Conservation (phyloP, 1,284 basidiomycete genomes). For the Trichosporon ovoides region DNA sequence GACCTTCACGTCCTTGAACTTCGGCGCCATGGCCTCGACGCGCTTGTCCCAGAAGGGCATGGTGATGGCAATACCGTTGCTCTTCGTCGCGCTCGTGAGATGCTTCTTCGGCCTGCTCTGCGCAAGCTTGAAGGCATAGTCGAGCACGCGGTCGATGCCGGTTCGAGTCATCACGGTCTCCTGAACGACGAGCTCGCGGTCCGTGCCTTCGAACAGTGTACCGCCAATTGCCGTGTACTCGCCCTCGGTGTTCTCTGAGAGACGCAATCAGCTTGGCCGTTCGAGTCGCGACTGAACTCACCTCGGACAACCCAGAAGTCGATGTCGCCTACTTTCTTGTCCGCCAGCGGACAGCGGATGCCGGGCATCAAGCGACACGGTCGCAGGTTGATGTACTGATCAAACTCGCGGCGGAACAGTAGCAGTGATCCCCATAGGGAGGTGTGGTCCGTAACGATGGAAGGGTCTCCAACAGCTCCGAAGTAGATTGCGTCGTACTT, state of each 20-base stretch:
- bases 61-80: conserved; percentile 48
- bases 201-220: conserved; percentile 56
- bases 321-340: conserved; percentile 72
- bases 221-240: conserved; percentile 94
- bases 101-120: conserved; percentile 57
- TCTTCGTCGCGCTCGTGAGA: conserved; percentile 56
- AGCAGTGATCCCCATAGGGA: conserved; percentile 79
- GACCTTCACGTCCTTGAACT: conserved; percentile 55
- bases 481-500: conserved; percentile 91
- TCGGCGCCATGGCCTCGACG: conserved; percentile 52
- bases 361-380: conserved; percentile 61
- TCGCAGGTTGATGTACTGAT: conserved; percentile 58
- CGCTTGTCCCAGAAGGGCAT: conserved; percentile 37
- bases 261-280: too few relatives aligned
- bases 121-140: conserved; percentile 91
- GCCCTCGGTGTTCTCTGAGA: conserved; percentile 89
- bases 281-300: too few relatives aligned
- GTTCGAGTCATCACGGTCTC: conserved; percentile 90
- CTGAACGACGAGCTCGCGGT: conserved; percentile 78
- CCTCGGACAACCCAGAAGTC: conserved; percentile 66
- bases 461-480: conserved; percentile 87
- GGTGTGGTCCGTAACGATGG: conserved; percentile 89
- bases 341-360: conserved; percentile 48
- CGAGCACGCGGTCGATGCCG: conserved; percentile 83
- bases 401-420: conserved; percentile 54